Base-by-base conservation (phyloP, 495 filamentous ascomycete species). In the Aspergillus avenaceus region DNA sequence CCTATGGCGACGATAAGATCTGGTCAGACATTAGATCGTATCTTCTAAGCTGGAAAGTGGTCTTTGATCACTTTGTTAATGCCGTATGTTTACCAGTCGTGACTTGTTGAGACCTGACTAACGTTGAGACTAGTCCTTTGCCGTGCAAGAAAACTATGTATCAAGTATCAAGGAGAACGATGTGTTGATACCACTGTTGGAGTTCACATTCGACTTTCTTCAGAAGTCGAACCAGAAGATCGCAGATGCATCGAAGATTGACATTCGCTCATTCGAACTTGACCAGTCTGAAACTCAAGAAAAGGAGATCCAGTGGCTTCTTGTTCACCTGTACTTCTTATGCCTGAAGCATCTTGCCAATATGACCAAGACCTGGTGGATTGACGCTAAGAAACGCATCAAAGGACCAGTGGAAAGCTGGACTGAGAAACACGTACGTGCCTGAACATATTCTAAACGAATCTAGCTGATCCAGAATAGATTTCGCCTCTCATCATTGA, bases 31-130 rank as follows among this genome's bases (percentile, higher is more conserved):
- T 78, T 56, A 76, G 87, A 41, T 83, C 84, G 5, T 99, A 96
- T 62, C 76, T 97, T n/a, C 70, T 96, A 23, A 87, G 90, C 32
- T 97, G 93, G 93, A 81, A 89, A 49, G 70, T 97, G 12, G 80
- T 96, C 3, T 97, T 95, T 60, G 90, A 93, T 57, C 86, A 91
- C 50, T 93, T 93, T 62, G 71, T 77, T 41, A 83, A 85, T 36
- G 82, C 91, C 5, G 81, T 83, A 78, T 57, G 78, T 62, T 45
- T 25, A 38, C 11, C 12, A 14, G 45, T 8, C 8, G 14, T 2
- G n/a, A 18, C 41, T 37, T 48, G 27, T 11, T 27, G 3, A 23
- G 8, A 22, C 14, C 2, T 23, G 31, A 32, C 66, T 69, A 49
- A 67, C 45, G n/a, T n/a, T 42, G 9, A 42, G 26, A 45, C 48